Conservation (phyloP, 306 rosid species). For the Prinsepia uniflora region DNA sequence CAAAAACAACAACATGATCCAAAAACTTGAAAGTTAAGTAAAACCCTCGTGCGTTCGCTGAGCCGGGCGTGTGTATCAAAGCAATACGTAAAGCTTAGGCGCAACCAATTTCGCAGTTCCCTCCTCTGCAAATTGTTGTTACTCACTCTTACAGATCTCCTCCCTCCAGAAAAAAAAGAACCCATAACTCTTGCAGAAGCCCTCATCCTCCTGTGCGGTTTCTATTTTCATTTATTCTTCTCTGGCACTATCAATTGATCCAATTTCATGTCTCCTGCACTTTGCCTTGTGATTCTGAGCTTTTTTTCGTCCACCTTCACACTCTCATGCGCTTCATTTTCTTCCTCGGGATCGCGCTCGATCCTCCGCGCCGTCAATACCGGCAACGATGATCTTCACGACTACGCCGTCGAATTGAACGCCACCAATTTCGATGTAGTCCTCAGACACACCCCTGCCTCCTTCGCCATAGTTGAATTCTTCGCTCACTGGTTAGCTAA, state of each 20-base stretch:
- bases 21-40: neutral
- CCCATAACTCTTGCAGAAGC: neutral
- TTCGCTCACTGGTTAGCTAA: conserved; percentile 77
- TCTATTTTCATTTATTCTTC: neutral
- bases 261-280: conserved; percentile 21
- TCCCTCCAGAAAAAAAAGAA: neutral
- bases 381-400: conserved; percentile 39
- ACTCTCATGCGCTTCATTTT: conserved; percentile 31
- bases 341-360: conserved; percentile 50
- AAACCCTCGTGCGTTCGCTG: conserved; percentile 3
- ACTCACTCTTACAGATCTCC: neutral
- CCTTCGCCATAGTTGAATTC: conserved; percentile 77
- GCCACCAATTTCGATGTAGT: conserved; percentile 66
- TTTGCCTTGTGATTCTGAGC: conserved; percentile 2
- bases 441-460: conserved; percentile 72
- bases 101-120: neutral
- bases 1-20: neutral
- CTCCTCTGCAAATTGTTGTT: neutral
- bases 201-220: neutral
- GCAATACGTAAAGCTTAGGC: neutral
- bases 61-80: neutral
- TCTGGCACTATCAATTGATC: neutral
- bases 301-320: conserved; percentile 34
- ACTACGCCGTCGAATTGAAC: conserved; percentile 76
- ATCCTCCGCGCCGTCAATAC: conserved; percentile 50